Evolutionary conservation across 176 grass and related monocot genomes (phyloP), one percentile per base, ranked within the genome.

Genomic region (Oryza punctata): DNA sequence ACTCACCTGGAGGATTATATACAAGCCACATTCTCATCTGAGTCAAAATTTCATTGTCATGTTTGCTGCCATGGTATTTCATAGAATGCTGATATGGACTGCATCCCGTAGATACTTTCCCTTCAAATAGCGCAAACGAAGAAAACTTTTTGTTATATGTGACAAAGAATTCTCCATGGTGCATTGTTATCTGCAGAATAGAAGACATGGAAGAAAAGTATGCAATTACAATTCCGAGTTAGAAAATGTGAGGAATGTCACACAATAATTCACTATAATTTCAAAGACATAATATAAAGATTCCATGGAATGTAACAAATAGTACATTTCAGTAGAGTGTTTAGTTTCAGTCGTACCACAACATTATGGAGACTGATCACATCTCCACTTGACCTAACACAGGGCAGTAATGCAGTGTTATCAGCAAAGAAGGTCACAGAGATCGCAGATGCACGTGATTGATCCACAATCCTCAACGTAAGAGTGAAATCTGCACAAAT

Each of bases 61-160:
- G 54, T 47, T 84, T 75, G 52, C 70, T 91, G 47, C 72, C 77
- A 46, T 68, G 44, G 85, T 97, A 91, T 79, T 88, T 89, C 28
- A 78, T 45, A 52, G 81, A 97, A 50, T 18, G 52, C 41, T 93
- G 90, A 77, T 97, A 97, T 10, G 90, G 77, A 25, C 21, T 84
- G 78, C 86, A 73, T 9, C 84, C 85, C 30, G 72, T 64, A 73
- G 67, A 83, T 78, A 33, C 63, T 83, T 81, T 89, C 43, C 92
- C 90, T 86, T 86, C 81, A 89, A 97, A 94, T 18, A 94, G 76
- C 37, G 92, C 95, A 72, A 97, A 97, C 46, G 95, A 94, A 67
- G 95, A 97, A 68, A 71, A 65, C 41, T 76, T 90, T 77, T 94
- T 97, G 73, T 93, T 77, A 77, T 90, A 72, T 32, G 63, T 49